Conservation (phyloP, 192 early-diverging fungal species). For the Coemansia sp. region DNA sequence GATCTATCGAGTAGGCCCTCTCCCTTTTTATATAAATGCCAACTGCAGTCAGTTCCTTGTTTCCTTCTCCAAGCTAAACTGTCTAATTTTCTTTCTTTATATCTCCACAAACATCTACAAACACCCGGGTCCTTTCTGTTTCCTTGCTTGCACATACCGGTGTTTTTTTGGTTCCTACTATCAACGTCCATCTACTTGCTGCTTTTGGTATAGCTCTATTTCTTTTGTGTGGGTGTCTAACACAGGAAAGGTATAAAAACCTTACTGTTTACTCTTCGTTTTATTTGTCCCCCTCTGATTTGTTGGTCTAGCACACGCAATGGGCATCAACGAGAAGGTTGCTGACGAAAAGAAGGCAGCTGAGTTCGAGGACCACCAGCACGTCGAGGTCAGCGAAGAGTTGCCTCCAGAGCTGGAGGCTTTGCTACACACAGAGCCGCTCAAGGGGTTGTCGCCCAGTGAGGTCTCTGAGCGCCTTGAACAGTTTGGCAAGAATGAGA, state of each 20-base stretch:
- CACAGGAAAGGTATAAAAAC: neutral
- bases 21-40: constrained; percentile 4
- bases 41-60: neutral
- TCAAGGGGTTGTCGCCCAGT: constrained; percentile 68
- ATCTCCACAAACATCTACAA: constrained; percentile 1
- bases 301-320: neutral
- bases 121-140: neutral
- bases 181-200: neutral
- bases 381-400: constrained; percentile 73
- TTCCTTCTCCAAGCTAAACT: neutral
- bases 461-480: constrained; percentile 74
- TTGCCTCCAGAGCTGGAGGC: constrained; percentile 81
- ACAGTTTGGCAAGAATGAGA: constrained; percentile 79
- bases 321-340: constrained; percentile 20
- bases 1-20: neutral
- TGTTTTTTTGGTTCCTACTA: neutral
- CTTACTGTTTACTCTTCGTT: neutral
- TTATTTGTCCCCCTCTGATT: constrained; percentile 2
- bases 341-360: constrained; percentile 43
- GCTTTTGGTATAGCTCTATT: neutral
- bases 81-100: neutral
- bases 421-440: constrained; percentile 79
- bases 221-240: neutral
- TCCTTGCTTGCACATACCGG: neutral
- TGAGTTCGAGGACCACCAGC: constrained; percentile 70